phyloP scores from a whole-genome alignment of 768 basidiomycete species.

The Suillus brevipes region DNA sequence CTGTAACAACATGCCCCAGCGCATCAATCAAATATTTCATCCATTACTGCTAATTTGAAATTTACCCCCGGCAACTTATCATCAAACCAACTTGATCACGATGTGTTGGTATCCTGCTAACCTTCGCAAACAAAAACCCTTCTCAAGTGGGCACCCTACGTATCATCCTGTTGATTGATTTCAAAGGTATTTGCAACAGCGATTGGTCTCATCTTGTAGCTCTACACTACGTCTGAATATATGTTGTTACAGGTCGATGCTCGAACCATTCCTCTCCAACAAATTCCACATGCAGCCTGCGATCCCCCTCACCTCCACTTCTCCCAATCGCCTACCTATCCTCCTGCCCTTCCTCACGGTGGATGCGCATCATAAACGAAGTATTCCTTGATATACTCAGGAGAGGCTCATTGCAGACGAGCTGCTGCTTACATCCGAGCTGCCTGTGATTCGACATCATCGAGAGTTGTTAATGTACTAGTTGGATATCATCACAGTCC shows the following conservation, averaged over 20 bases:
- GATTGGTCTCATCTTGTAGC: background rate
- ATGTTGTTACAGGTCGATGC: constrained; percentile 56
- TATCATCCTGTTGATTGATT: background rate
- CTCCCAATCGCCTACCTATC: background rate
- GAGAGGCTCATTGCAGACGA: too few relatives aligned
- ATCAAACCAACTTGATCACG: background rate
- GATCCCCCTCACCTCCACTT: too few relatives aligned
- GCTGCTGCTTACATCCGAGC: too few relatives aligned
- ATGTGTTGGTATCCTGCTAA: background rate
- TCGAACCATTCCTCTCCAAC: constrained; percentile 83
- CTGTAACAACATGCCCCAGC: background rate
- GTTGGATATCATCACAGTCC: background rate
- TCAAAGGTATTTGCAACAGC: background rate
- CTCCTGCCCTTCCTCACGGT: too few relatives aligned
- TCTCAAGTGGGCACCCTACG: background rate
- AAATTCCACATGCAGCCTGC: constrained; percentile 39
- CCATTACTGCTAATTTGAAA: too few relatives aligned
- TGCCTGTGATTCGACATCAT: background rate
- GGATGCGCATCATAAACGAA: too few relatives aligned
- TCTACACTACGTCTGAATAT: background rate
- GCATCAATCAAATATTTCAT: background rate
- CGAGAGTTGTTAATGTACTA: background rate
- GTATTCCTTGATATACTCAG: too few relatives aligned
- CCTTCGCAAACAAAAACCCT: background rate
- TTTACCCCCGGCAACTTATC: too few relatives aligned